Evolutionary conservation across 305 asterid genomes (phyloP).

Genomic region (Solanum aculeatissimum): DNA sequence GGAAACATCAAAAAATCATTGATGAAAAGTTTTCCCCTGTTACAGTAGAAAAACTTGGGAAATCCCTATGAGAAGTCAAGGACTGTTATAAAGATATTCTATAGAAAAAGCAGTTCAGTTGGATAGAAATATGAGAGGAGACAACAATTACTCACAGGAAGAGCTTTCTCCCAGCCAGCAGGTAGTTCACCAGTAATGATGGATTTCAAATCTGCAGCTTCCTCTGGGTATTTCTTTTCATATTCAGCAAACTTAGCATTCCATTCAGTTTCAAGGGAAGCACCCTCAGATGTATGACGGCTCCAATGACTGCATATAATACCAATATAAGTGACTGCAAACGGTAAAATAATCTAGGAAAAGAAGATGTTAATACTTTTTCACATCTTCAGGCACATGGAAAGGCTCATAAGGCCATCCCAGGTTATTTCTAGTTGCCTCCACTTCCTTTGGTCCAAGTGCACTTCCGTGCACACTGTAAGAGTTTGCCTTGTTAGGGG

Average conservation of each 20-base stretch:
- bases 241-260: conserved; percentile 78
- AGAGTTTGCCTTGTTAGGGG: conserved; percentile 94
- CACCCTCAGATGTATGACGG: conserved; percentile 62
- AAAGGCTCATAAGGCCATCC: conserved; percentile 96
- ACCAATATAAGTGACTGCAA: not conserved
- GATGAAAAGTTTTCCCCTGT: not conserved
- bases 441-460: conserved; percentile 92
- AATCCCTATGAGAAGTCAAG: not conserved
- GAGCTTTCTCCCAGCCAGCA: conserved; percentile 97
- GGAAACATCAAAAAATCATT: not conserved
- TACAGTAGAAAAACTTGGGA: not conserved
- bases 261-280: conserved; percentile 78
- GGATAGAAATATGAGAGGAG: not conserved
- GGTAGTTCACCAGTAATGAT: conserved; percentile 61
- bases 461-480: conserved; percentile 97
- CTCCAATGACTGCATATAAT: conserved; percentile 63
- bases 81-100: not conserved
- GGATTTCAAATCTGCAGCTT: conserved; percentile 76
- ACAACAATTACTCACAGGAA: conserved; percentile 56
- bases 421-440: conserved; percentile 86
- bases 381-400: conserved; percentile 98
- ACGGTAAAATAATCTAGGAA: not conserved
- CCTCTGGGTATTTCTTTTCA: conserved; percentile 78
- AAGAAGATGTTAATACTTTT: conserved; percentile 34
- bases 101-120: not conserved